Conservation (phyloP, 306 rosid species). For the Trifolium repens region DNA sequence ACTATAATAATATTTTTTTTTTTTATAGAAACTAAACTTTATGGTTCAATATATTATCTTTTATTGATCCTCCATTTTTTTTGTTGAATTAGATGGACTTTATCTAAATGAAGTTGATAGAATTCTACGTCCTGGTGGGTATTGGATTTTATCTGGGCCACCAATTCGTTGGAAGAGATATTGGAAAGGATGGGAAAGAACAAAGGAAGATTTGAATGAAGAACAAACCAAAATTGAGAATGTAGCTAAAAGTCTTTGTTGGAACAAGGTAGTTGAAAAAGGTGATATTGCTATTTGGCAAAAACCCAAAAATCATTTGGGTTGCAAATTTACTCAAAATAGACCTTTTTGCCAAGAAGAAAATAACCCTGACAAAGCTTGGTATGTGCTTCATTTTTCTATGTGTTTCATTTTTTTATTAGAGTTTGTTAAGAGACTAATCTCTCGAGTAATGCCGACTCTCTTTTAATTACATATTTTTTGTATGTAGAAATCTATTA, state of each 20-base stretch:
- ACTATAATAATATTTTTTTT: too few relatives aligned
- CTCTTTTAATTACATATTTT: too few relatives aligned
- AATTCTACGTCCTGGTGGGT: slow-evolving; percentile 76
- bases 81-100: slow-evolving; percentile 54
- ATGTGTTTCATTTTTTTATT: not conserved
- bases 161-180: slow-evolving; percentile 67
- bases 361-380: slow-evolving; percentile 64
- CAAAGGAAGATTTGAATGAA: slow-evolving; percentile 63
- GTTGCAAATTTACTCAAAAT: slow-evolving; percentile 54
- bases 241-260: slow-evolving; percentile 74
- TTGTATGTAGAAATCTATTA: not conserved
- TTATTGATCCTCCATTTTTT: not conserved
- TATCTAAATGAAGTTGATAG: slow-evolving; percentile 72
- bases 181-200: slow-evolving; percentile 82
- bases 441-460: too few relatives aligned
- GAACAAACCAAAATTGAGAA: slow-evolving; percentile 71
- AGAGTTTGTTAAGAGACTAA: too few relatives aligned
- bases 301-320: slow-evolving; percentile 66
- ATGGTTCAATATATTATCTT: slow-evolving; percentile 13
- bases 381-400: slow-evolving; percentile 53
- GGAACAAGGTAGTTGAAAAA: slow-evolving; percentile 67
- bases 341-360: slow-evolving; percentile 57
- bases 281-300: slow-evolving; percentile 85
- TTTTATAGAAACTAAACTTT: not conserved
- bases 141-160: slow-evolving; percentile 86